Evolutionary conservation across 768 basidiomycete genomes (phyloP), one percentile per base, ranked within the genome.

Genomic region (Tylopilus rubrobrunneus): DNA sequence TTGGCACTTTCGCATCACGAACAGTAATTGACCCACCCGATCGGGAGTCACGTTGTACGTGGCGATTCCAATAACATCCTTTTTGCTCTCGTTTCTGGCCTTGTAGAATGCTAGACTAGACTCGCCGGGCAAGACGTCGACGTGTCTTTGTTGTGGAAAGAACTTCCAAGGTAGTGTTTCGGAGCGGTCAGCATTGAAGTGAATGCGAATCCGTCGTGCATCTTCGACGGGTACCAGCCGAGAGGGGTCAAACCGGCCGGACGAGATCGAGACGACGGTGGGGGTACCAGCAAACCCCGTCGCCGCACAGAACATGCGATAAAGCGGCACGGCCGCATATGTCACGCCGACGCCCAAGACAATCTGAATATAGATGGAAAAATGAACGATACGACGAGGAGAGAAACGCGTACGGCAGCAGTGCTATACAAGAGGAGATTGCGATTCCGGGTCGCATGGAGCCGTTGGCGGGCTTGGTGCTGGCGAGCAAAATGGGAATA

Each of bases 41-140:
- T 92, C 91, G n/a, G 97, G 97, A 0, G 95, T 96, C 57, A 98
- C 96, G 71, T 98, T 99, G 69, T 99, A 99, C 6, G 97, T 98
- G 33, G 95, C 96, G 68, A 99, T 98, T 1, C 97, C 97, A 64
- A 99, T 95, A 49, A 99, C 83, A 67, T 98, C 97, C 59, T 87
- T 77, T 45, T 84, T 74, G 10, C 89, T 86, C 45, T 76, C 80
- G 63, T 99, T 99, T 73, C 80, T 91, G 7, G 96, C 96, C 45
- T 80, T 92, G 71, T 98, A 99, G 68, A 99, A 99, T 10, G 97
- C 97, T 55, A 99, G 73, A 55, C 90, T 92, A 3, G 94, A 93
- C 76, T 99, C 97, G 11, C 97, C 97, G 1, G 93, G 97, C 34
- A 97, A 76, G 5, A 98, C 95, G 29, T 78, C 85, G 31, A 99